Base-by-base conservation (phyloP, 164 flowering plant species). In the Santalum album region DNA sequence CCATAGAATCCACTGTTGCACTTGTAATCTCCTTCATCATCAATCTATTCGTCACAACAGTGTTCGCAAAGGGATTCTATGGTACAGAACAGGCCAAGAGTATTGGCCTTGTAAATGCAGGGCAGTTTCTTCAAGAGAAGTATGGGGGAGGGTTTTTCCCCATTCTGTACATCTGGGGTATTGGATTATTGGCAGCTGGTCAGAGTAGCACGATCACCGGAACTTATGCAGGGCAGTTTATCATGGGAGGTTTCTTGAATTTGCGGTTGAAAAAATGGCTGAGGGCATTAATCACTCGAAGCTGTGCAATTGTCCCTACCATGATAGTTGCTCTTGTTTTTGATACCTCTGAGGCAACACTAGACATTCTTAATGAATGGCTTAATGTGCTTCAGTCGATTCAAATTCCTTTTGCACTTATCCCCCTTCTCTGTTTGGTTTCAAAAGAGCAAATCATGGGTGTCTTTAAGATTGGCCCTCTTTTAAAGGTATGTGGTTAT, bases 201-300 rank as follows among this genome's bases (percentile, higher is more conserved):
- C 90, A 83, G 57, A 83, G 90, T 62, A 83, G 90, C 65, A 83
- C 90, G 18, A 76, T 83, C 3, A 81, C 90, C 1, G 90, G 90
- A 7, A 83, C 90, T 12, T 83, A 83, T 65, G 90, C 90, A 0
- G 90, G 90, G 32, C 90, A 83, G 61, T 83, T 83, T 52, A 83
- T 83, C 26, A 83, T 83, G 90, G 84, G 86, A 9, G 90, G 90
- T 1, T 83, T 83, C 38, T 61, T 83, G 22, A 74, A 78, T 57
- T 26, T 83, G 64, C 59, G 72, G 62, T 26, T 83, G 70, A 78
- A 77, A 62, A 79, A 83, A 68, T 83, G 90, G 90, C 2, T 72
- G 36, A 69, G 90, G 62, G 78, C 90, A 15, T 43, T 83, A 67
- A 83, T 83, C 21, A 83, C 90, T 0, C 71, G 90, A 29, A 83